Evolutionary conservation across 257 asterid genomes (phyloP), one percentile per base, ranked within the genome.

Genomic region (Salvia splendens): DNA sequence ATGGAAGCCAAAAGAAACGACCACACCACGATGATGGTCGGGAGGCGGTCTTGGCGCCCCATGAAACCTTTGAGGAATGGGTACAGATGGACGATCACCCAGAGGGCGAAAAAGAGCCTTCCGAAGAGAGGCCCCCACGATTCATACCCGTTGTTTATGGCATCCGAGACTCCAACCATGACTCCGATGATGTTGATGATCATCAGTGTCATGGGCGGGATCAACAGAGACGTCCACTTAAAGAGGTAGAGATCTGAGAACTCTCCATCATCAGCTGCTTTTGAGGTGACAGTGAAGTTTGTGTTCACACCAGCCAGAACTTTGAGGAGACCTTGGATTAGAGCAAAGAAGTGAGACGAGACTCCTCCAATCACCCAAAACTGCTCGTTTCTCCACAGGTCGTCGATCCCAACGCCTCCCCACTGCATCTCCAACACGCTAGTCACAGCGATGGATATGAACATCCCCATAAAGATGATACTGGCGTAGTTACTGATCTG

Each of bases 81-180:
- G 77, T 92, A 89, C 38, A 92, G 72, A 73, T 92, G 98, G 70
- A 89, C 85, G 49, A 92, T 92, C 68, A 92, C 98, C 98, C 98
- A 92, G 3, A 92, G 76, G n/a, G 97, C 96, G 9, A 92, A 92
- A 88, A 92, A 89, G 12, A 92, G 91, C 82, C 75, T 83, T 3
- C 98, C 98, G 38, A 92, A 89, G 8, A 92, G 84, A 0, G 98
- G 98, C 7, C 98, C 98, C 98, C 98, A 92, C 4, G 97, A 82
- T 7, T 92, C 97, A 14, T 92, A 92, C 55, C 98, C 98, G 8
- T 89, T 92, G 67, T 73, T 92, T 53, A 92, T 92, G 14, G 98
- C 98, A 10, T 89, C 96, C 1, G 98, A 83, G 11, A 92, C 66
- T 20, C 98, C 98, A 1, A 92, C 92, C 52, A 79, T 64, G 36